phyloP scores from a whole-genome alignment of 352 stramenopile species.

The Phytophthora constricta region DNA sequence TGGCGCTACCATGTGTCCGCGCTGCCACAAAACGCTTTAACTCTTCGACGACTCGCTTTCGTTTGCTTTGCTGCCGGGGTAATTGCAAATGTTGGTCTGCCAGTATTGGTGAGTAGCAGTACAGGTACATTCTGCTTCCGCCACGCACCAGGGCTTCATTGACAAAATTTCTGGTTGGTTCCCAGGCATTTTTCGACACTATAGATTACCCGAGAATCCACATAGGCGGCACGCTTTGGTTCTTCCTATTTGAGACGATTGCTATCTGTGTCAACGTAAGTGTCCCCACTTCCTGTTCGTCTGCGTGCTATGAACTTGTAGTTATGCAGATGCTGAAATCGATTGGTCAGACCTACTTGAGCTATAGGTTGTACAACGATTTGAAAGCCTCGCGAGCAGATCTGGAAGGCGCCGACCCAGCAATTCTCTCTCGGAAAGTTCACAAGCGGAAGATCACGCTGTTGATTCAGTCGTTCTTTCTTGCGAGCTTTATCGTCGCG shows the following conservation, averaged over 20 bases:
- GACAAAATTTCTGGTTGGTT: too few species aligned
- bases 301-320: not conserved
- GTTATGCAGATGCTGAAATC: not conserved
- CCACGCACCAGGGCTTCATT: too few species aligned
- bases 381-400: constrained; percentile 13
- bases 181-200: constrained; percentile 54
- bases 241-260: constrained; percentile 49
- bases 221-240: constrained; percentile 38
- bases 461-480: too few species aligned
- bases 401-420: constrained; percentile 5
- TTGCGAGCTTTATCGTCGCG: too few species aligned
- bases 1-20: constrained; percentile 37
- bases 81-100: too few species aligned
- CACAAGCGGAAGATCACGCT: constrained; percentile 31
- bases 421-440: constrained; percentile 2
- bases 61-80: too few species aligned
- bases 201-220: constrained; percentile 33
- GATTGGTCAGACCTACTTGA: constrained; percentile 28
- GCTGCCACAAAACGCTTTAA: constrained; percentile 20
- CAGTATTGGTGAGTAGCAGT: too few species aligned
- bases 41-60: too few species aligned
- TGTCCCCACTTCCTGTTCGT: not conserved
- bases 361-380: constrained; percentile 38
- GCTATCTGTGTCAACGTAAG: constrained; percentile 43
- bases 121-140: too few species aligned